Evolutionary conservation across 2,329 filamentous ascomycete species (phyloP).

Genomic region (Teratosphaeria viscida): DNA sequence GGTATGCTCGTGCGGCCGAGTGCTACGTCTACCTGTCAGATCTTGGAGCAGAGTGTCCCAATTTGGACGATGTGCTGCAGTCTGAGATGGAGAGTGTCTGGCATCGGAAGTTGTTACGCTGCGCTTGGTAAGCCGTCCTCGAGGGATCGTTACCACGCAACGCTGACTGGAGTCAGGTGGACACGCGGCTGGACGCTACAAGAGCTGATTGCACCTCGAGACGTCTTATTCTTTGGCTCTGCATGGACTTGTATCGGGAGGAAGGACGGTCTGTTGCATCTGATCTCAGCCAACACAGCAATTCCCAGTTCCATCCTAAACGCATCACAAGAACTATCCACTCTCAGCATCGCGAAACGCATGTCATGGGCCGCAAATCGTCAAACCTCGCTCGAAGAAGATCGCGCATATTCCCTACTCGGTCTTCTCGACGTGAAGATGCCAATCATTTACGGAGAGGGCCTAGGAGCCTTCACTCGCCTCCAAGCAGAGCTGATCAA

Average conservation of each 20-base stretch:
- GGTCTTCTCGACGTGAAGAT: conserved; percentile 34
- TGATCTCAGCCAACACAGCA: neutral
- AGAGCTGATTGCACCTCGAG: conserved; percentile 1
- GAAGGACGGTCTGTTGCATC: neutral
- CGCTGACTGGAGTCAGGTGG: neutral
- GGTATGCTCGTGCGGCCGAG: neutral
- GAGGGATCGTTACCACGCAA: neutral
- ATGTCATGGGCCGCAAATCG: conserved; percentile 11
- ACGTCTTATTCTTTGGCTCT: neutral
- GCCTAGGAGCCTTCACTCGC: conserved; percentile 7
- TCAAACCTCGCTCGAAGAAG: conserved; percentile 5
- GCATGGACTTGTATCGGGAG: neutral
- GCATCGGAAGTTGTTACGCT: neutral
- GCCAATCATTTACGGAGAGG: conserved; percentile 33
- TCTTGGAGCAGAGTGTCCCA: neutral
- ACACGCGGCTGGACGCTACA: conserved; percentile 2
- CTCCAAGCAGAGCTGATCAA: conserved; percentile 10
- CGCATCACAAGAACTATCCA: neutral
- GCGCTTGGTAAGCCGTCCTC: neutral
- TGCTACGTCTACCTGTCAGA: conserved; percentile 1
- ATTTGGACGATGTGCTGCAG: neutral
- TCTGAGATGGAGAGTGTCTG: neutral
- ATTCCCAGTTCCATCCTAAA: neutral
- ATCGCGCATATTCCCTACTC: conserved; percentile 9
- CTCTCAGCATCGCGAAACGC: neutral